These are phyloP conservation scores for Talaromyces islandicus DNA, from an alignment of 2,329 filamentous ascomycete species.

Conservation along the genomic window DNA sequence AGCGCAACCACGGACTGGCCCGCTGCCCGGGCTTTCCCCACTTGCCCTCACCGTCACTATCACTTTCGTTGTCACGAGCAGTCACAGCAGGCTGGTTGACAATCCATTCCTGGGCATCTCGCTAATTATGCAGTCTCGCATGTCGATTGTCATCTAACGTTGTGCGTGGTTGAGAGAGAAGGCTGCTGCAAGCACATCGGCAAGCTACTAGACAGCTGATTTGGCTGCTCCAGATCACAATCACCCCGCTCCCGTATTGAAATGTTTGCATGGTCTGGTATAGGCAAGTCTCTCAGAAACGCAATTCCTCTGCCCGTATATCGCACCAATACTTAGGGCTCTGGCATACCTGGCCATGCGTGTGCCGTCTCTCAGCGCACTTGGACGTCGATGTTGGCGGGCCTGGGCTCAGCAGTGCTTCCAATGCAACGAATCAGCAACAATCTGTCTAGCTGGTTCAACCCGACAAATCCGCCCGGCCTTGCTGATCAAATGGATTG, in stretches of 20 bases:
- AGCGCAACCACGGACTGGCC: neutral
- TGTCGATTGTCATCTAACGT: neutral
- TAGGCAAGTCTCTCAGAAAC: conserved; percentile 5
- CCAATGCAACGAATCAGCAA: neutral
- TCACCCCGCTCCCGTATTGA: neutral
- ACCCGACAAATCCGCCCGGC: neutral
- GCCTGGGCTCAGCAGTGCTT: neutral
- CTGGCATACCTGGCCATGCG: neutral
- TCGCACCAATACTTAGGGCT: neutral
- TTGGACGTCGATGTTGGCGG: neutral
- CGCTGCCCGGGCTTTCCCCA: neutral
- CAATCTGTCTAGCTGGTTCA: neutral
- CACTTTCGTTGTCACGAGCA: neutral
- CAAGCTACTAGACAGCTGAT: neutral
- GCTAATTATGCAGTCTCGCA: neutral
- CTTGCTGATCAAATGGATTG: neutral
- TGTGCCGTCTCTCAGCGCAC: neutral
- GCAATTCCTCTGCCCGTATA: neutral
- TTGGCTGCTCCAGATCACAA: neutral
- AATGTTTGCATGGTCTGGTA: conserved; percentile 9
- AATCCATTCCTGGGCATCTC: neutral
- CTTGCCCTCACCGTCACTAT: neutral
- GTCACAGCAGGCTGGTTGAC: neutral
- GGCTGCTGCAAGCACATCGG: neutral
- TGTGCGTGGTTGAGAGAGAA: neutral